These are phyloP conservation scores for Tilletia walkeri DNA, from an alignment of 1,284 basidiomycete species.

Conservation along the genomic window DNA sequence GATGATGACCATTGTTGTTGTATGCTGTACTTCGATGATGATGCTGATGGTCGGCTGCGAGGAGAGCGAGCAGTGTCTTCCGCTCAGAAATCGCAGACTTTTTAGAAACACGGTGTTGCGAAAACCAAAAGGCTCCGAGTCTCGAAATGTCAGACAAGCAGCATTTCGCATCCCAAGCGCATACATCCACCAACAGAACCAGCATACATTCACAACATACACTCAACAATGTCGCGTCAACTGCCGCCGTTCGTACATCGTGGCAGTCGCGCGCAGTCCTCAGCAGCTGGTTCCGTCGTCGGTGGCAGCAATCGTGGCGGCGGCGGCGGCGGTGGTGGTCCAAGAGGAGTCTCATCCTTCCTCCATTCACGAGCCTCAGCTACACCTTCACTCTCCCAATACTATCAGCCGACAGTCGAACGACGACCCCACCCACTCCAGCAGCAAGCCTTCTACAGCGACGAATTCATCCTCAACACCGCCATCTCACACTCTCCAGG, in stretches of 20 bases:
- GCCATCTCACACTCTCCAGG: neutral
- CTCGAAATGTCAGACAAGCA: too few species aligned
- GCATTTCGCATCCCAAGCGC: too few species aligned
- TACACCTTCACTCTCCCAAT: neutral
- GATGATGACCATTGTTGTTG: conserved; percentile 26
- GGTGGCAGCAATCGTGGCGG: neutral
- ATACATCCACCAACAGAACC: too few species aligned
- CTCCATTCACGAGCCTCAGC: neutral
- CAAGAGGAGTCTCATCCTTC: too few species aligned
- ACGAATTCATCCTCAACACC: neutral
- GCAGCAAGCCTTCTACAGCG: conserved; percentile 8
- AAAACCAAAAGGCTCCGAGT: neutral
- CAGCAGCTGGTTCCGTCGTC: neutral
- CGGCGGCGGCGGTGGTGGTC: too few species aligned
- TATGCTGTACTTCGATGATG: neutral
- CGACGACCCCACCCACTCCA: neutral
- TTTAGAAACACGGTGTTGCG: neutral
- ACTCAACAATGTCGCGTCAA: neutral
- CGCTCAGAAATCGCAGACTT: too few species aligned
- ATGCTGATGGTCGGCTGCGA: neutral
- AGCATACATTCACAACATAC: too few species aligned
- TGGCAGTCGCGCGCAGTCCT: neutral
- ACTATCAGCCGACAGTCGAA: neutral
- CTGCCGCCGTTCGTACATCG: conserved; percentile 9
- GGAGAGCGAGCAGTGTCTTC: too few species aligned